Evolutionary conservation across 257 asterid genomes (phyloP), one percentile per base, ranked within the genome.

Genomic region (Solanum stenotomum): DNA sequence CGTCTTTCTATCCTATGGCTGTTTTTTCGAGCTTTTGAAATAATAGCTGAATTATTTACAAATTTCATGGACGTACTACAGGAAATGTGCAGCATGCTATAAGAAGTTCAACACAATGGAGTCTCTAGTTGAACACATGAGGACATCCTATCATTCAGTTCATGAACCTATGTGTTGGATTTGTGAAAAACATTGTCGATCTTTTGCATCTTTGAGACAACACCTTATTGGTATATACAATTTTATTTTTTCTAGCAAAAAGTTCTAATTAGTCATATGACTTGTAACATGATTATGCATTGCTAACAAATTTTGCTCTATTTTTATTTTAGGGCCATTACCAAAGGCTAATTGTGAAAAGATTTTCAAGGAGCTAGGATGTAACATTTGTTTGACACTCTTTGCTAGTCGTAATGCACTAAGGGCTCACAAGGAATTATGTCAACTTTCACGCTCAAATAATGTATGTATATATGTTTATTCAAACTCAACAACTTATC

Each of bases 1-100:
- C 2, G 6, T 46, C 56, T 13, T 46, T 46, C 56, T 46, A 46
- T 46, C 18, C 6, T 46, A 13, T 46, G 56, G 18, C 56, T 46
- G 18, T 46, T 46, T 46, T 4, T 18, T 46, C 6, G 18, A 46
- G 18, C 56, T 46, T 46, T 13, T 46, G 56, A 46, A 46, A 46
- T 46, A 46, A 46, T 46, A 46, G 18, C 56, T 46, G 18, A 13
- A 46, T 46, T 46, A 13, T 16, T 52, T 52, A 52, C 61, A 16
- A 52, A 16, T 52, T 14, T 38, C 10, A 10, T 12, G 59, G 83
- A 27, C 29, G 29, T 27, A 20, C 13, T 59, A 12, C 92, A 96
- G 99, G 96, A 95, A 96, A 85, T 96, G 99, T 89, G 99, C 96
- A 38, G 99, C 97, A 16, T 96, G 99, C 96, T 96, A 91, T 87